Base-by-base conservation (phyloP, 148 eudicot species). In the Pharnaceum exiguum region DNA sequence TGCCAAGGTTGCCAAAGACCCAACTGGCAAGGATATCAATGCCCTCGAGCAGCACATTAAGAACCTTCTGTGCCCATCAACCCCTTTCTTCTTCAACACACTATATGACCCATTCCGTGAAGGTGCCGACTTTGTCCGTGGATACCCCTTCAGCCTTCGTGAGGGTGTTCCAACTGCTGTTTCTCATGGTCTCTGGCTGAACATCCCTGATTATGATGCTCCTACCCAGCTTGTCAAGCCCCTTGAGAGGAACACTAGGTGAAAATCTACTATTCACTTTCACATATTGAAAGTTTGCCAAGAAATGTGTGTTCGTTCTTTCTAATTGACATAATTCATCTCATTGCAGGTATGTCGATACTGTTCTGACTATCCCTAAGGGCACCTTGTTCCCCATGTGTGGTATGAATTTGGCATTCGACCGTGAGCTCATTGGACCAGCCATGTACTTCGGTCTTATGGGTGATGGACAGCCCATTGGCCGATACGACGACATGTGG, bases 181-280 rank as follows among this genome's bases (percentile, higher is more conserved):
- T 22, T 82, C 87, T 31, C 87, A 82, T 64, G 87, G 83, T 19
- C 65, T 82, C 9, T 82, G 87, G 87, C 81, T 82, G 65, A 82
- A 82, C 45, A 79, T 83, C 66, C 85, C 85, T 8, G 89, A 83
- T 55, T 83, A 83, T 39, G 89, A 83, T 59, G 89, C 82, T 1
- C 89, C 89, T 2, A 83, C 89, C 0, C 89, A 83, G 70, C 85
- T 83, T 60, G 89, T 79, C 47, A 83, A 82, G 74, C 84, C 88
- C 22, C 82, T 37, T 21, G 88, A 82, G 64, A 79, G 88, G 54
- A 82, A 82, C 76, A 71, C 68, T 3, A 75, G 82, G 84, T 74
- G 46, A 18, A n/a, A 12, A 23, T 10, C 1, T 5, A 28, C 16
- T 25, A 17, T 47, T 5, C 15, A 36, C 18, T 38, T n/a, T n/a